Percentiles rank a stretch among this genome's conserved stretches.
Evolutionary conservation across 129 eudicot species (phyloP).

Genomic region (Kitagawia praeruptora): DNA sequence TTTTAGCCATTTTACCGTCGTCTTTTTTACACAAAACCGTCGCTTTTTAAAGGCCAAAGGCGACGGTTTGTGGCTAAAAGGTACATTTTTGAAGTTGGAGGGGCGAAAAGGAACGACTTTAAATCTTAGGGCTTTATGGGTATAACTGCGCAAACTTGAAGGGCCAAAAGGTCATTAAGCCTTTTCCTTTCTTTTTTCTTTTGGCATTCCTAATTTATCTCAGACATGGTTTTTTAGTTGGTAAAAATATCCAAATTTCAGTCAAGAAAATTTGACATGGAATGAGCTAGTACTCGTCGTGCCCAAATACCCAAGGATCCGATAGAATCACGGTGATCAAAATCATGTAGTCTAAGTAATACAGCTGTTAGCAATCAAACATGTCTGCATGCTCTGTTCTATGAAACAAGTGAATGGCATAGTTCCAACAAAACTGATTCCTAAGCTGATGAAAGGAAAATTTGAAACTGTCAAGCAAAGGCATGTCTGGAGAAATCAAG

Average conservation of each 20-base stretch:
- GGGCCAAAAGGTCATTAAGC: no score
- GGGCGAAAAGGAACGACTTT: no score
- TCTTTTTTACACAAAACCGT: no score
- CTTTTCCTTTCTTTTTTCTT: background rate
- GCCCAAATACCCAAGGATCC: background rate
- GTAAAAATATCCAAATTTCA: background rate
- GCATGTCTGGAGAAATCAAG: background rate
- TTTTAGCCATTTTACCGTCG: no score
- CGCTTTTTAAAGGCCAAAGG: no score
- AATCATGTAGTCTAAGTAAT: background rate
- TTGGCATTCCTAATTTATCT: background rate
- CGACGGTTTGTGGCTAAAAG: no score
- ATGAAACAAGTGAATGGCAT: background rate
- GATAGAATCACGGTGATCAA: background rate
- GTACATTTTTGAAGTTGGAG: no score
- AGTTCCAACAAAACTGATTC: background rate
- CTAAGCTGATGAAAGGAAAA: background rate
- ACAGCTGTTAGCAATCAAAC: background rate
- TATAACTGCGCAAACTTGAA: no score
- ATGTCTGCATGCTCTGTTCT: background rate
- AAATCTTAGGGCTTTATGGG: no score
- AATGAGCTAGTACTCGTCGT: background rate
- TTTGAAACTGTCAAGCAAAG: background rate
- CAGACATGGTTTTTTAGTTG: background rate
- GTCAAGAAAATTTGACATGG: background rate